Percentiles rank a stretch among this genome's conserved stretches.
Evolutionary conservation across 106 monocot species (phyloP).

Genomic region (Apostasia shenzhenica): DNA sequence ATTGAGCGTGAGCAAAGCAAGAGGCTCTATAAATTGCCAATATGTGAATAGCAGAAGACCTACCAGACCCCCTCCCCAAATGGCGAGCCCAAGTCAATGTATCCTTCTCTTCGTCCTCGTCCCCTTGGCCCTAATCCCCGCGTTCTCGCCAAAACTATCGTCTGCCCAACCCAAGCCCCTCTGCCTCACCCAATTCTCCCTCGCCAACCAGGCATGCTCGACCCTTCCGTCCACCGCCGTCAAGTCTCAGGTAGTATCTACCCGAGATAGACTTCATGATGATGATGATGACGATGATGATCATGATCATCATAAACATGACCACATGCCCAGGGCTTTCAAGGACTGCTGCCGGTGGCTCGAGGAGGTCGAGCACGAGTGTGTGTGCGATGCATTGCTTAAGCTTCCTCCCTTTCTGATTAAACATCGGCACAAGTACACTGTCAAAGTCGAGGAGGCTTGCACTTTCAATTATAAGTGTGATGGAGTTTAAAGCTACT

Average conservation of each 20-base stretch:
- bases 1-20: too few relatives aligned
- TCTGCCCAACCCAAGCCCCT: conserved; percentile 7
- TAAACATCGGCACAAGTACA: conserved; percentile 26
- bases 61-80: neutral
- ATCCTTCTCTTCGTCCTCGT: neutral
- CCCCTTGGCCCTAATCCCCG: neutral
- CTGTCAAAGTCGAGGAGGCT: conserved; percentile 12
- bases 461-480: conserved; percentile 26
- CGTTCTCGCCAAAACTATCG: neutral
- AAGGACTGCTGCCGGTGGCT: conserved; percentile 43
- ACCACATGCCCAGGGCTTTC: neutral
- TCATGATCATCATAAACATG: neutral
- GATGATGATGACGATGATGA: conserved; percentile 7
- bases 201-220: conserved; percentile 36
- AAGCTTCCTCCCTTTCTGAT: conserved; percentile 27
- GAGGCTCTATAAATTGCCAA: too few relatives aligned
- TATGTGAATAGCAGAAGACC: too few relatives aligned
- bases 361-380: conserved; percentile 23
- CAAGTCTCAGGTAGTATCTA: neutral
- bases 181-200: conserved; percentile 33
- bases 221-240: conserved; percentile 8
- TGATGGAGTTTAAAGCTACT: neutral
- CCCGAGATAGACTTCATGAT: neutral
- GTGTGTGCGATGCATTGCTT: conserved; percentile 30
- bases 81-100: neutral